phyloP scores from a whole-genome alignment of 2,329 filamentous ascomycete species.

The Diaporthe longicolla region DNA sequence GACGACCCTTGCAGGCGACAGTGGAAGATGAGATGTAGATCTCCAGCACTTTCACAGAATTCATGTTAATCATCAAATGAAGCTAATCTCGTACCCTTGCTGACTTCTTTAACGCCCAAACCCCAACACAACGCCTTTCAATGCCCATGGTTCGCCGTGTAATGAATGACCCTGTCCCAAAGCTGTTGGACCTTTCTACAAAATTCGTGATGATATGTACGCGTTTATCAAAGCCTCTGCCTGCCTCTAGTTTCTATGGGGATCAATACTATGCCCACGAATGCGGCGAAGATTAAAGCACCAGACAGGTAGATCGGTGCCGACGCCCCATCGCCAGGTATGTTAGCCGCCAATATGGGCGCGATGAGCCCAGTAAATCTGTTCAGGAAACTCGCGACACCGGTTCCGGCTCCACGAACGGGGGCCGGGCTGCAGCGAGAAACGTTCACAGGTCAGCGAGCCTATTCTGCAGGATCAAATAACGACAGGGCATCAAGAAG shows the following conservation, averaged over 20 bases:
- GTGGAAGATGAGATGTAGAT: conserved; percentile 31
- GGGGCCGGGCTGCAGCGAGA: conserved; percentile 66
- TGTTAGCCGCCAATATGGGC: conserved; percentile 75
- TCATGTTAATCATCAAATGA: neutral
- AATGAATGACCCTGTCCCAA: neutral
- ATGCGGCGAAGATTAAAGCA: conserved; percentile 69
- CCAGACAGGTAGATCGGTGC: conserved; percentile 71
- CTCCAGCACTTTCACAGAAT: neutral
- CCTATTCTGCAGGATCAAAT: neutral
- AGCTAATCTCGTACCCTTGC: neutral
- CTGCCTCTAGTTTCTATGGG: conserved; percentile 75
- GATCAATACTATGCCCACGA: conserved; percentile 71
- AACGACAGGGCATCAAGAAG: too few species aligned
- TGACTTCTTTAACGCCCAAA: neutral
- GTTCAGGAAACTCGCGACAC: conserved; percentile 80
- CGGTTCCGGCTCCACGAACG: conserved; percentile 79
- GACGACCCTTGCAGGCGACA: conserved; percentile 17
- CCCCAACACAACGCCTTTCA: neutral
- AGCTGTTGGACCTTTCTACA: neutral
- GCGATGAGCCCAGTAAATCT: conserved; percentile 76
- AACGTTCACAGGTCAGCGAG: conserved; percentile 18
- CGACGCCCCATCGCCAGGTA: conserved; percentile 70
- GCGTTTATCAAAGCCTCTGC: conserved; percentile 63
- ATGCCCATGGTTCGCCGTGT: conserved; percentile 8
- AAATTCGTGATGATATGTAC: neutral